Conservation (phyloP, 495 filamentous ascomycete species). For the Penicillium canescens region DNA sequence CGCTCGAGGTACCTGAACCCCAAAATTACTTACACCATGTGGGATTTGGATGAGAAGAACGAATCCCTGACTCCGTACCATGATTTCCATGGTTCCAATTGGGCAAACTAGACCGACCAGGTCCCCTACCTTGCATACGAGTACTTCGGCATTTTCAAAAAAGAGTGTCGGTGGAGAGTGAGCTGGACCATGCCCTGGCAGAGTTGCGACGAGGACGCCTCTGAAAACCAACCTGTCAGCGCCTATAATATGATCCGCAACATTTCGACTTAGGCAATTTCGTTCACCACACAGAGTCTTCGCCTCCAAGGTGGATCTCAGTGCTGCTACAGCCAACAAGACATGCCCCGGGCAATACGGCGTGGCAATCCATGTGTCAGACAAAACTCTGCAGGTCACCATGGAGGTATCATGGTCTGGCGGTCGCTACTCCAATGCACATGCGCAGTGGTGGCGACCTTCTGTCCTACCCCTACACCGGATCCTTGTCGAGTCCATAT, state of each 20-base stretch:
- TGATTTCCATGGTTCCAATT: not conserved
- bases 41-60: not conserved
- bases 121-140: slow-evolving; percentile 22
- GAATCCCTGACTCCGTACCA: not conserved
- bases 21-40: slow-evolving; percentile 5
- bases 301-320: slow-evolving; percentile 3
- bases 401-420: slow-evolving; percentile 3
- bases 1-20: slow-evolving; percentile 19
- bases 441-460: slow-evolving; percentile 19
- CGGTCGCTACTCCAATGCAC: slow-evolving; percentile 8
- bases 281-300: not conserved
- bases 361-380: slow-evolving; percentile 25
- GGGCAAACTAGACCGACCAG: slow-evolving; percentile 9
- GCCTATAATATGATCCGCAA: slow-evolving; percentile 5
- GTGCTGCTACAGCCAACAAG: slow-evolving; percentile 27
- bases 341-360: slow-evolving; percentile 19
- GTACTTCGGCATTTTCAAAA: not conserved
- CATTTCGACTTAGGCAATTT: slow-evolving; percentile 4
- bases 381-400: slow-evolving; percentile 15
- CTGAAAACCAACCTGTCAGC: not conserved
- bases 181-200: slow-evolving; percentile 20
- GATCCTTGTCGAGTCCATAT: slow-evolving; percentile 18
- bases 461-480: slow-evolving; percentile 11
- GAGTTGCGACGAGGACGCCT: slow-evolving; percentile 7
- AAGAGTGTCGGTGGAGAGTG: not conserved